A percentile compares a stretch with the other conserved stretches of the same genome.
These are phyloP conservation scores for Zasmidium cellare DNA, from an alignment of 2,329 filamentous ascomycete species.

Conservation along the genomic window DNA sequence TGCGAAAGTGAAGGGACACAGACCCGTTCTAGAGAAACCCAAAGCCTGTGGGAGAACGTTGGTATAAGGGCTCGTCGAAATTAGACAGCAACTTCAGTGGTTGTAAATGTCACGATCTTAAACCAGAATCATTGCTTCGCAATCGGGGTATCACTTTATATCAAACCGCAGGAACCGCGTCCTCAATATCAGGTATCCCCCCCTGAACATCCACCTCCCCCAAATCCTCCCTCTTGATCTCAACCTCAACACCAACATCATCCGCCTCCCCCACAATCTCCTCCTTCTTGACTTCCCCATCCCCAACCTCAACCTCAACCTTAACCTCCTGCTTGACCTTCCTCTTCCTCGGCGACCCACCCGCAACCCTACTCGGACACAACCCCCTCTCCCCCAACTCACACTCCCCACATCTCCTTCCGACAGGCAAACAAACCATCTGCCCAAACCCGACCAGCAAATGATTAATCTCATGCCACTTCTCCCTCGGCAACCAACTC, in stretches of 20 bases:
- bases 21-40: neutral
- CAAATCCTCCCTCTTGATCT: conserved; percentile 29
- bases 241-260: conserved; percentile 27
- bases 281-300: conserved; percentile 26
- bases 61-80: no score
- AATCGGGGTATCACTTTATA: no score
- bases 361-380: conserved; percentile 58
- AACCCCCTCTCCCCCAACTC: conserved; percentile 73
- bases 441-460: conserved; percentile 86
- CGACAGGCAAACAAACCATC: conserved; percentile 79
- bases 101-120: no score
- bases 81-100: no score
- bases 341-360: conserved; percentile 51
- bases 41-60: neutral
- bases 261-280: conserved; percentile 31
- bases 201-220: conserved; percentile 23
- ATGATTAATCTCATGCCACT: conserved; percentile 91
- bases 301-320: conserved; percentile 30
- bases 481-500: conserved; percentile 78
- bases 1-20: neutral
- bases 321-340: conserved; percentile 26
- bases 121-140: no score
- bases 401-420: conserved; percentile 80
- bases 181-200: conserved; percentile 31
- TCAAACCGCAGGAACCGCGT: conserved; percentile 4